Conservation (phyloP, 192 early-diverging fungal species). For the Chytriomyces sp. region DNA sequence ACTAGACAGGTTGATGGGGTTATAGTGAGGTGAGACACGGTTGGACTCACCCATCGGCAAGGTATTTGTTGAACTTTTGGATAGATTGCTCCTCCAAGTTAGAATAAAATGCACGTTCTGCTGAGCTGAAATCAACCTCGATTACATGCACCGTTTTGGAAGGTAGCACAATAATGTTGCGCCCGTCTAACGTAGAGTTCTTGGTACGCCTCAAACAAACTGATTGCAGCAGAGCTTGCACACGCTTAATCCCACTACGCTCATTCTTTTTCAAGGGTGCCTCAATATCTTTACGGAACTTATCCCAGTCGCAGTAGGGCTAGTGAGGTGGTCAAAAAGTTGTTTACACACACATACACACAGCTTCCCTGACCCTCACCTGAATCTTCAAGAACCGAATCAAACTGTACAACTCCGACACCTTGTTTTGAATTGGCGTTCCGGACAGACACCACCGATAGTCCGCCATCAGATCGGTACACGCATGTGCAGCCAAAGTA, state of each 20-base stretch:
- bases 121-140: slow-evolving; percentile 22
- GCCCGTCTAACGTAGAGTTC: slow-evolving; percentile 58
- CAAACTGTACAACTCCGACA: slow-evolving; percentile 38
- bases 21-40: neutral
- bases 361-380: slow-evolving; percentile 14
- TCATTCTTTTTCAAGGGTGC: slow-evolving; percentile 43
- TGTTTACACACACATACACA: no score
- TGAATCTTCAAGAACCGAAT: slow-evolving; percentile 34
- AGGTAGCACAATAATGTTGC: slow-evolving; percentile 68
- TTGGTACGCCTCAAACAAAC: slow-evolving; percentile 69
- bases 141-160: slow-evolving; percentile 3
- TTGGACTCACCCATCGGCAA: slow-evolving; percentile 25
- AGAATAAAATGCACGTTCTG: slow-evolving; percentile 67
- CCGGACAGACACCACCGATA: slow-evolving; percentile 44
- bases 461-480: slow-evolving; percentile 20
- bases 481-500: slow-evolving; percentile 24
- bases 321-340: no score
- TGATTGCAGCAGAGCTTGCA: slow-evolving; percentile 61
- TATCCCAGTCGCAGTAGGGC: slow-evolving; percentile 40
- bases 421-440: slow-evolving; percentile 41
- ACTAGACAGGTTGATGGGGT: slow-evolving; percentile 2
- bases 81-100: slow-evolving; percentile 37
- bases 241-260: slow-evolving; percentile 49
- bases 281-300: slow-evolving; percentile 52
- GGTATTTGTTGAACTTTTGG: slow-evolving; percentile 41